These are phyloP conservation scores for Tuber melanosporum DNA, from an alignment of 495 filamentous ascomycete genomes.

Conservation along the genomic window DNA sequence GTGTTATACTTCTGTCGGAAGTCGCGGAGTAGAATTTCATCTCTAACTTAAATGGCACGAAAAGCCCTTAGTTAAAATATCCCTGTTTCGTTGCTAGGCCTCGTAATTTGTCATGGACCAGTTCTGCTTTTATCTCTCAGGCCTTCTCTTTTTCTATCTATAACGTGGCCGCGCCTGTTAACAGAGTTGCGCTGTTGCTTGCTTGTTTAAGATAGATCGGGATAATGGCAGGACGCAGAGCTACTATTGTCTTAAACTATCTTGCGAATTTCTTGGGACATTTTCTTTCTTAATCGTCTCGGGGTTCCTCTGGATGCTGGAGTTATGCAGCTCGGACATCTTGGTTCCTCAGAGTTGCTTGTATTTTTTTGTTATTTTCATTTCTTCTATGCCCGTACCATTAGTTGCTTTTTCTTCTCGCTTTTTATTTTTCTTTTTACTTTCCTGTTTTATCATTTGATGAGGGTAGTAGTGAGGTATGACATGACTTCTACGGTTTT, in stretches of 20 bases:
- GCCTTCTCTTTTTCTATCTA: background rate
- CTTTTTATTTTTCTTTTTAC: constrained; percentile 21
- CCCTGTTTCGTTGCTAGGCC: background rate
- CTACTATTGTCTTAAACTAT: constrained; percentile 17
- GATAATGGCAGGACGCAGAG: constrained; percentile 38
- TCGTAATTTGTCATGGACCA: constrained; percentile 6
- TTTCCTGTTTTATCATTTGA: background rate
- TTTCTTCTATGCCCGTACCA: constrained; percentile 31
- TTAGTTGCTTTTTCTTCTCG: constrained; percentile 37
- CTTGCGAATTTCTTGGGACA: constrained; percentile 13
- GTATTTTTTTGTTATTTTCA: constrained; percentile 18
- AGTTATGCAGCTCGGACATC: constrained; percentile 7
- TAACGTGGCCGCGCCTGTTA: background rate
- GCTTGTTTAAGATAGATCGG: constrained; percentile 38
- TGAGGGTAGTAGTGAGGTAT: background rate
- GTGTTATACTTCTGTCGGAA: constrained; percentile 20
- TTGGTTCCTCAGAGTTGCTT: constrained; percentile 14
- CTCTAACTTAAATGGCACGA: constrained; percentile 28
- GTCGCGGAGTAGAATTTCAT: constrained; percentile 13
- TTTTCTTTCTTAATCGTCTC: constrained; percentile 8
- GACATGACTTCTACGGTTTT: background rate
- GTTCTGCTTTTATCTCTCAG: constrained; percentile 9
- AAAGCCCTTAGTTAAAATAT: constrained; percentile 27
- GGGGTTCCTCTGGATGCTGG: constrained; percentile 2
- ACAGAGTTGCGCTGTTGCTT: constrained; percentile 24